phyloP scores from a whole-genome alignment of 305 asterid genomes.

The Fraxinus angustifolia region DNA sequence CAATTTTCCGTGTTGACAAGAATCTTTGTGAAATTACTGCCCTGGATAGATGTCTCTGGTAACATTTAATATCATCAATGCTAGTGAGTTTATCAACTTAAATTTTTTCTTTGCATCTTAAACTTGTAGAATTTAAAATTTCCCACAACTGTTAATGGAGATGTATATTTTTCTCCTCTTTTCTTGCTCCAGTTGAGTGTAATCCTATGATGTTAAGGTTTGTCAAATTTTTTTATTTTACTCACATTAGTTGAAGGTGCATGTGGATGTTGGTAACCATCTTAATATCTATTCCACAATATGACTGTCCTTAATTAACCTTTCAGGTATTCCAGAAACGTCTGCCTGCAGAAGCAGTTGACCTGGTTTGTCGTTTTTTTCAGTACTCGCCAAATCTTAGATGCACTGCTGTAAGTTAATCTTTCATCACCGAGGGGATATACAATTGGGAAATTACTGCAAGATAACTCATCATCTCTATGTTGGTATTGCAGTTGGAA shows the following conservation, averaged over 20 bases:
- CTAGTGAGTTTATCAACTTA: neutral
- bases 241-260: conserved; percentile 8
- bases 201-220: neutral
- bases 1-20: neutral
- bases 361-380: conserved; percentile 84
- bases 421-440: conserved; percentile 22
- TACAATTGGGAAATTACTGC: neutral
- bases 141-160: neutral
- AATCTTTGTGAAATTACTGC: neutral
- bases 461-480: neutral
- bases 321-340: conserved; percentile 93
- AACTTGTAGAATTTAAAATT: neutral
- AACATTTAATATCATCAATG: neutral
- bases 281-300: conserved; percentile 7
- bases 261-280: conserved; percentile 10
- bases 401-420: conserved; percentile 88
- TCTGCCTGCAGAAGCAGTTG: conserved; percentile 95
- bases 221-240: neutral
- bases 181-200: neutral
- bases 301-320: conserved; percentile 5
- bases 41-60: neutral
- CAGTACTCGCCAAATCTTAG: conserved; percentile 94
- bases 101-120: neutral
- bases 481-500: conserved; percentile 63
- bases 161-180: neutral